Evolutionary conservation across 2,329 filamentous ascomycete species (phyloP).

Genomic region (Ophiostoma ulmi): DNA sequence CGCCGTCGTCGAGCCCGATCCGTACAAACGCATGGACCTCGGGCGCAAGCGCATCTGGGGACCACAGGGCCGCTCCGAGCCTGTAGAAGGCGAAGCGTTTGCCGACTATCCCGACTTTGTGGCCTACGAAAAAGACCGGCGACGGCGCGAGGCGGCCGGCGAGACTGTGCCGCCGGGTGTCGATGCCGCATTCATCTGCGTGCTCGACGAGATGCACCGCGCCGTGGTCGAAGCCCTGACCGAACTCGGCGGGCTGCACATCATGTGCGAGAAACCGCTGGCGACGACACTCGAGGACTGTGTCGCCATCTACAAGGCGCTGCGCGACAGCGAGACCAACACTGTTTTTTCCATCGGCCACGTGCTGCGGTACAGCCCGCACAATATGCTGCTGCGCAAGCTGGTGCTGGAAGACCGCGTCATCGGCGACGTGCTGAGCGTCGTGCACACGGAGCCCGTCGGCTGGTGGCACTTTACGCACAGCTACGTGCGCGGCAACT

Average conservation of each 20-base stretch:
- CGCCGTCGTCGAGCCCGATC: slow-evolving; percentile 75
- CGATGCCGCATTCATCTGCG: slow-evolving; percentile 60
- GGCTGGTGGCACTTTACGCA: slow-evolving; percentile 96
- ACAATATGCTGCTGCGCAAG: slow-evolving; percentile 79
- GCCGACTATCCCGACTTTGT: slow-evolving; percentile 69
- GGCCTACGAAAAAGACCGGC: slow-evolving; percentile 61
- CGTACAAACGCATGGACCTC: slow-evolving; percentile 69
- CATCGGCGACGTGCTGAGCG: slow-evolving; percentile 77
- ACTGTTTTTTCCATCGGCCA: slow-evolving; percentile 84
- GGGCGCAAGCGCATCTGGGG: slow-evolving; percentile 71
- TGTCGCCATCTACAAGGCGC: slow-evolving; percentile 62
- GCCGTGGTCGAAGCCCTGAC: slow-evolving; percentile 73
- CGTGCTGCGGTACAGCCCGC: slow-evolving; percentile 86
- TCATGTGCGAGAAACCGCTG: slow-evolving; percentile 94
- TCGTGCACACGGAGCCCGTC: slow-evolving; percentile 90
- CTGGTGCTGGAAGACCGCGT: slow-evolving; percentile 68
- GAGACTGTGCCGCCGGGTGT: slow-evolving; percentile 49
- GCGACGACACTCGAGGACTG: slow-evolving; percentile 76
- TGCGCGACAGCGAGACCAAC: slow-evolving; percentile 38
- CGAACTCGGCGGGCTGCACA: slow-evolving; percentile 62
- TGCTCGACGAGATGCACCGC: slow-evolving; percentile 82
- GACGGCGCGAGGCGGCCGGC: slow-evolving; percentile 45
- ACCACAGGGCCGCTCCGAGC: slow-evolving; percentile 32
- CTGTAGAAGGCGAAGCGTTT: slow-evolving; percentile 63
- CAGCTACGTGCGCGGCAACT: slow-evolving; percentile 88